phyloP scores from a whole-genome alignment of 2,329 filamentous ascomycete species.

The Aspergillus sp. region DNA sequence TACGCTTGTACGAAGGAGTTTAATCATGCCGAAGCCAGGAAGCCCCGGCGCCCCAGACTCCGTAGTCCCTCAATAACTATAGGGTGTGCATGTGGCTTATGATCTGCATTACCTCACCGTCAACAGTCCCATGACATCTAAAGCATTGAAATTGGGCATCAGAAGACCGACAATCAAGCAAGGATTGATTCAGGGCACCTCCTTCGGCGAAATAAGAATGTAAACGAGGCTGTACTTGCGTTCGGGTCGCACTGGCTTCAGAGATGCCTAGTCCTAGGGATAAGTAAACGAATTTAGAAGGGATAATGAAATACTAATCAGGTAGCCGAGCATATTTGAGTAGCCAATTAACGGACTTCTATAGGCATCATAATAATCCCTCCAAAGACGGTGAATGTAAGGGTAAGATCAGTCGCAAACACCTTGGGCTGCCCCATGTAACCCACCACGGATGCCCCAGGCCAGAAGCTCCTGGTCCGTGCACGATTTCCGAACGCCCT shows the following conservation, averaged over 20 bases:
- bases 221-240: not conserved
- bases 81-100: not conserved
- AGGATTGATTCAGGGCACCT: not conserved
- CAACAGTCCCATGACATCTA: not conserved
- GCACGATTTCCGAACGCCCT: constrained; percentile 26
- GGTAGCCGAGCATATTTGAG: not conserved
- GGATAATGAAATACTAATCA: not conserved
- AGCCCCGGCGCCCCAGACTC: not conserved
- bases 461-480: constrained; percentile 27
- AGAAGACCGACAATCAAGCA: not conserved
- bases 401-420: not conserved
- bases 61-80: not conserved
- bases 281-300: not conserved
- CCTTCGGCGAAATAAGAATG: not conserved
- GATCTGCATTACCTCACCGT: not conserved
- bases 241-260: not conserved
- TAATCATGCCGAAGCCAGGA: not conserved
- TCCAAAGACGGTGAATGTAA: not conserved
- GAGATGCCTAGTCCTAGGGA: not conserved
- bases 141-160: not conserved
- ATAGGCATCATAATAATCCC: not conserved
- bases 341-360: not conserved
- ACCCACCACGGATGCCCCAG: constrained; percentile 13
- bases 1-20: not conserved
- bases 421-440: not conserved